Evolutionary conservation across 352 stramenopile species (phyloP), one percentile per base, ranked within the genome.

Genomic region (Pythium dissimile): DNA sequence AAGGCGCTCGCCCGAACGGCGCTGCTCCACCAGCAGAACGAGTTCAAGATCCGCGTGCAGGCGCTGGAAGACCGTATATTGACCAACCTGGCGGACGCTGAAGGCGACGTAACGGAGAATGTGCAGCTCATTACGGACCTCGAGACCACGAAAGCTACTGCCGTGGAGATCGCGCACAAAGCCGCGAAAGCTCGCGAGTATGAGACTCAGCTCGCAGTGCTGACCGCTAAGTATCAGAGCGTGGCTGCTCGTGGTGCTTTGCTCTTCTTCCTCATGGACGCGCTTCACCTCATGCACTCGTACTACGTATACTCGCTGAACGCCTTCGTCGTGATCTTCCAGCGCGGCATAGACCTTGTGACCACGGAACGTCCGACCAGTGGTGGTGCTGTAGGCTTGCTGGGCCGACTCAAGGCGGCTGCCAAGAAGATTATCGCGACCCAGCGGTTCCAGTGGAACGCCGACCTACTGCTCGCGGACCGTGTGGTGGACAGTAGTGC

Each of bases 301-400:
- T 98, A 97, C 70, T 98, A 98, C 61, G 93, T 97, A 49, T 98
- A 97, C 60, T 97, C 88, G 13, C 73, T 98, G 24, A 96, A 96
- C 53, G 90, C 94, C 5, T 98, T 98, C 64, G 94, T 97, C 10
- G 86, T 94, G 18, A 96, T 98, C 56, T 97, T 98, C 61, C 92
- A 98, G 53, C 89, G 95, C 21, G 95, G 89, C 42, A 98, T 98
- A 31, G 93, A 98, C 53, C 47, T 93, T 8, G 89, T 97, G 16
- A 75, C 80, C 2, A 55, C 47, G 0, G 69, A 84, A 12, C 84
- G 78, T 13, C 31, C 32, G 34, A 56, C 48, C 38, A 80, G 18
- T 20, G 58, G 32, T 2, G 62, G 43, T 15, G 58, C 62, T 12
- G 71, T 77, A 32, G 75, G 72, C 1, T 59, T 88, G 7, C 60